Evolutionary conservation across 106 monocot species (phyloP).

Genomic region (Gastrodia elata): DNA sequence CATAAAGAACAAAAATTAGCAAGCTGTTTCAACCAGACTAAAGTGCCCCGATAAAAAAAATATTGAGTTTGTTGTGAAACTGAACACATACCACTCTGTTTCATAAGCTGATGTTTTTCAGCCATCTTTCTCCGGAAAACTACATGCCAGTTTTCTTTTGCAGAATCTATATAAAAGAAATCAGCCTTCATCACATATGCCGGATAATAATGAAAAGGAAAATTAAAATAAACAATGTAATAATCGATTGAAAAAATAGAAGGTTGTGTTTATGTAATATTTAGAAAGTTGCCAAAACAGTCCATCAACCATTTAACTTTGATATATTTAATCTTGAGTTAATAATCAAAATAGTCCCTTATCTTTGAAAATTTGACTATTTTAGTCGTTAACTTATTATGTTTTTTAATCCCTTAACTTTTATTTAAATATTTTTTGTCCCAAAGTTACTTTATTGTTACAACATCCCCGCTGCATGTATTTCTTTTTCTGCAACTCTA

Average conservation of each 20-base stretch:
- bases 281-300: too few relatives aligned
- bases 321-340: too few relatives aligned
- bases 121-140: slow-evolving; percentile 77
- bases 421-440: too few relatives aligned
- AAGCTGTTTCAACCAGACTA: background rate
- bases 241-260: background rate
- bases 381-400: too few relatives aligned
- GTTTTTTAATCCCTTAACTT: too few relatives aligned
- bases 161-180: slow-evolving; percentile 53
- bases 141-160: slow-evolving; percentile 35
- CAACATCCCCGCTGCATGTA: too few relatives aligned
- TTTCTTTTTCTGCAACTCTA: too few relatives aligned
- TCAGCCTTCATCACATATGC: background rate
- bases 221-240: background rate
- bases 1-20: background rate
- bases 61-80: background rate
- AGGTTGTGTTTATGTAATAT: background rate
- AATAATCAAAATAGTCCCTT: too few relatives aligned
- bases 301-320: too few relatives aligned
- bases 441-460: too few relatives aligned
- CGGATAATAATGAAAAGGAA: background rate
- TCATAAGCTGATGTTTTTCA: slow-evolving; percentile 62
- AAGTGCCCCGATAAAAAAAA: slow-evolving; percentile 4
- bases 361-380: too few relatives aligned
- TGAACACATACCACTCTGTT: slow-evolving; percentile 68